Evolutionary conservation across 2,329 filamentous ascomycete genomes (phyloP), one percentile per base, ranked within the genome.

Genomic region (Cercospora nicotianae): DNA sequence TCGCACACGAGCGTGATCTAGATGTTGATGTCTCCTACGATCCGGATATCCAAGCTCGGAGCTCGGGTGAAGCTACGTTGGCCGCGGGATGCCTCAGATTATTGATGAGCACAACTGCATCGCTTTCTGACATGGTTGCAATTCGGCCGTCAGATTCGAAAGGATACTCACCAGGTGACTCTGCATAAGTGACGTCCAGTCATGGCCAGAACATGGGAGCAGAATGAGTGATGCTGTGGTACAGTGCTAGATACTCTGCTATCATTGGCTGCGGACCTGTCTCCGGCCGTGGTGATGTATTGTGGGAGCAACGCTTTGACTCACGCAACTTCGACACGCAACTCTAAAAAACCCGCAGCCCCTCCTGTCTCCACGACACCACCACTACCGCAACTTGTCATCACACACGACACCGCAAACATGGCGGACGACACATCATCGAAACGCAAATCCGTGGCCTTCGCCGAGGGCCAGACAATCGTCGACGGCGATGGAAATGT

Each of bases 401-500:
- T 13, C 58, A 55, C 63, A 60, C 55, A 60, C 63, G 16, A 26
- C 12, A 69, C 75, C 80, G 80, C 82, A 82, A 84, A 80, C 80
- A 86, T 86, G 84, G 83, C 83, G 75, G 84, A 84, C 74, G 75
- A 66, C 76, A 80, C 69, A 93, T 60, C 91, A 81, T 28, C 51
- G 12, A 89, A 90, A 77, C 91, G 94, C 83, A 97, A 98, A 84
- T 96, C 93, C 58, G 94, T 98, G 77, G 90, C 93, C 72, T 98
- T 98, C 81, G 94, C 90, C 79, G 91, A 95, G 81, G 92, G 92
- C 77, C 88, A 92, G 76, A 87, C 91, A 73, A 89, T 97, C 76
- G 94, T 97, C 80, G 92, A 96, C 84, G 88, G 89, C 81, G 92
- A 97, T 86, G 94, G 94, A 76, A 88, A 90, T 79, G 89, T 97